Conservation (phyloP, 306 rosid genomes). For the Ochetophila trinervis region DNA sequence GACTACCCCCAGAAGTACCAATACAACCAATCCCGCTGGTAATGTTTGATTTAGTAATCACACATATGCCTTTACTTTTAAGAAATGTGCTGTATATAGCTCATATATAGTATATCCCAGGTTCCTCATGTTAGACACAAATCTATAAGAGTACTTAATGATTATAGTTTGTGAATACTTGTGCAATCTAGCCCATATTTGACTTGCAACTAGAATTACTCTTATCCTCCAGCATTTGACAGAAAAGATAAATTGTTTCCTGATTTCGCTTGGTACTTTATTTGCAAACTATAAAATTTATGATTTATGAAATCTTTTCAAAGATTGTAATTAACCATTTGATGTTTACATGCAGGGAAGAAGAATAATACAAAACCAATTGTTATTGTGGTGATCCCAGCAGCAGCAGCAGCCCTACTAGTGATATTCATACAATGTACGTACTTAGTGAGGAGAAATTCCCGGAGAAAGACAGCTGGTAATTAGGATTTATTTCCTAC, state of each 20-base stretch:
- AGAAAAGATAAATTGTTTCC: neutral
- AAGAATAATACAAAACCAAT: slow-evolving; percentile 5
- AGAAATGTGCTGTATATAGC: no score
- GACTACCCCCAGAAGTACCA: neutral
- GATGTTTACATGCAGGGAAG: slow-evolving; percentile 9
- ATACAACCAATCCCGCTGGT: slow-evolving; percentile 8
- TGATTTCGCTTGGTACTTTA: slow-evolving; percentile 5
- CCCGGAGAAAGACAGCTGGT: slow-evolving; percentile 17
- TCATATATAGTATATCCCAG: no score
- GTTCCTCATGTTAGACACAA: neutral
- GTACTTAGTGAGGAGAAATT: slow-evolving; percentile 16
- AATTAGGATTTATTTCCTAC: neutral
- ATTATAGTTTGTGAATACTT: no score
- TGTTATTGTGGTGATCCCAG: slow-evolving; percentile 13
- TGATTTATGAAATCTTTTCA: no score
- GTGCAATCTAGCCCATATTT: no score
- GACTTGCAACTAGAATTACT: no score
- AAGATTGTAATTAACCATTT: no score
- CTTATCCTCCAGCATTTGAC: neutral
- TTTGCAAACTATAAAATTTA: no score
- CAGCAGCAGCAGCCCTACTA: neutral
- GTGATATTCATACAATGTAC: slow-evolving; percentile 2
- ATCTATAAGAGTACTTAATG: neutral
- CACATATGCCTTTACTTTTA: no score
- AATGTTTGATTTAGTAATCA: neutral